phyloP scores from a whole-genome alignment of 768 basidiomycete species.

The Boletus barrowsii region DNA sequence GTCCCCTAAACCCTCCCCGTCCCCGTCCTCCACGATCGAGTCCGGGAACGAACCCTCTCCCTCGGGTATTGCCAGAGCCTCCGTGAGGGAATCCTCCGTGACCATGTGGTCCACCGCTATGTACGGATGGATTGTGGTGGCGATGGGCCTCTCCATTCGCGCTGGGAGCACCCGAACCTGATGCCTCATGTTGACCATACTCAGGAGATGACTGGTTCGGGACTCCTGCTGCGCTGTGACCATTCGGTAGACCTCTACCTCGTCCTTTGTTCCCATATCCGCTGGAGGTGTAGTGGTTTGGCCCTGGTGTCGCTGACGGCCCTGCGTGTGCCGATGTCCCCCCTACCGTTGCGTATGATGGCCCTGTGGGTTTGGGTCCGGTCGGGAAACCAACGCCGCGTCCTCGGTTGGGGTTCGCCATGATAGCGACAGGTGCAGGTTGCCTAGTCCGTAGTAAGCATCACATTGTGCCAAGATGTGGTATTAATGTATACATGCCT shows the following conservation, averaged over 20 bases:
- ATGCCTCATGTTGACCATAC: background rate
- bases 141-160: conserved; percentile 5
- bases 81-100: conserved; percentile 30
- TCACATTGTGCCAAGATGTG: background rate
- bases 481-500: conserved; percentile 11
- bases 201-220: background rate
- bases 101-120: conserved; percentile 28
- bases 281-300: background rate
- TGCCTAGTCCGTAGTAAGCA: conserved; percentile 15
- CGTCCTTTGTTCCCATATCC: conserved; percentile 6
- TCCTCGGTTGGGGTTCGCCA: conserved; percentile 68
- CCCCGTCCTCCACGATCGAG: conserved; percentile 35
- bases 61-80: conserved; percentile 23
- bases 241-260: conserved; percentile 10
- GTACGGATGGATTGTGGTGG: conserved; percentile 16
- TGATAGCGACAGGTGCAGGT: conserved; percentile 59
- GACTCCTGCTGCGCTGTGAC: background rate
- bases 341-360: conserved; percentile 11
- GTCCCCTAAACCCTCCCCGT: conserved; percentile 30
- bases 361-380: conserved; percentile 1
- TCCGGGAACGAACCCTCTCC: conserved; percentile 30
- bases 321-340: background rate
- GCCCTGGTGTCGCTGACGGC: background rate
- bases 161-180: background rate
- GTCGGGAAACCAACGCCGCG: conserved; percentile 26